Conservation (phyloP, 140 eudicot species). For the Senecio squalidus region DNA sequence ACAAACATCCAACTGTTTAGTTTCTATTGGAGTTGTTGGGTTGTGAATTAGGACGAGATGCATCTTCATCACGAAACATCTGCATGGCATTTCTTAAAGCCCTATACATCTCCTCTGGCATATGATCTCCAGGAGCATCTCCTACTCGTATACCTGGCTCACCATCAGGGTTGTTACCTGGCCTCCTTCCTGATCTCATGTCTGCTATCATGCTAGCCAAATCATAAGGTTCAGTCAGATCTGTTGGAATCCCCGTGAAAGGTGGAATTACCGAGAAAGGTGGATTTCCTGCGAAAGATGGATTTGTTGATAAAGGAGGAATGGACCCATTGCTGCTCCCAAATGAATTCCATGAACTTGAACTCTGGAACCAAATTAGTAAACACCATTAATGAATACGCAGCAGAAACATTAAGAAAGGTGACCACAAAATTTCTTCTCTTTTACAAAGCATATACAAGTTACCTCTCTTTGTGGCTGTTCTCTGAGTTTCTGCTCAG, state of each 20-base stretch:
- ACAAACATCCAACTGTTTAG: neutral
- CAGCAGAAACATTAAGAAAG: too few species aligned
- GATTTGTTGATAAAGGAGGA: neutral
- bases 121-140: neutral
- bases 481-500: slow-evolving; percentile 69
- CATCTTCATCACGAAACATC: neutral
- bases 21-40: neutral
- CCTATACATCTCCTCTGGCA: slow-evolving; percentile 6
- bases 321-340: neutral
- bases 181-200: neutral
- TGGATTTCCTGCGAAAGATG: neutral
- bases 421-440: too few species aligned
- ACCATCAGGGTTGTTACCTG: neutral
- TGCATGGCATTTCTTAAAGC: slow-evolving; percentile 7
- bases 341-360: neutral
- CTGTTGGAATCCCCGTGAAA: neutral
- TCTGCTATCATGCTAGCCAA: neutral
- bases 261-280: neutral
- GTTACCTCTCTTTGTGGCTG: slow-evolving; percentile 53
- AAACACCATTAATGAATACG: neutral
- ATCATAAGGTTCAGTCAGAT: neutral
- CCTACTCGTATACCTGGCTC: neutral
- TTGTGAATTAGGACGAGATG: neutral
- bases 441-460: too few species aligned
- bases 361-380: slow-evolving; percentile 10